These are phyloP conservation scores for Candida gigantensis DNA, from an alignment of 1,139 yeast genomes.

Conservation along the genomic window DNA sequence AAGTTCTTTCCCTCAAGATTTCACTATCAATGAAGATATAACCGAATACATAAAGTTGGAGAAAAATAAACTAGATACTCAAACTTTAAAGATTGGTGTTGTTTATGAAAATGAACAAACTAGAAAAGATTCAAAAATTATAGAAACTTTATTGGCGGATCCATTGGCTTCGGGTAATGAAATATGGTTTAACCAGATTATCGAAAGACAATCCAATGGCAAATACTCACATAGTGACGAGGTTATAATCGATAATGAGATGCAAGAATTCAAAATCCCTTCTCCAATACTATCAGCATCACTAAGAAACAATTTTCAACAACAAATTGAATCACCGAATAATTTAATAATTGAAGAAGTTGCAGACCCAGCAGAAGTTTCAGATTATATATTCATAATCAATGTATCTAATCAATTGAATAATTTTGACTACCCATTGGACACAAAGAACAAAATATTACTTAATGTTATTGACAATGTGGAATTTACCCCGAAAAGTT, in stretches of 20 bases:
- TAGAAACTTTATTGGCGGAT: slow-evolving; percentile 43
- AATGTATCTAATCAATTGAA: slow-evolving; percentile 31
- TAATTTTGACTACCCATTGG: slow-evolving; percentile 16
- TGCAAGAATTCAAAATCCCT: slow-evolving; percentile 22
- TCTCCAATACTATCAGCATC: slow-evolving; percentile 38
- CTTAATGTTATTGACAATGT: slow-evolving; percentile 42
- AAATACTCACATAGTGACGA: slow-evolving; percentile 19
- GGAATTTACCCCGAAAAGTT: slow-evolving; percentile 40
- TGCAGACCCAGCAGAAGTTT: slow-evolving; percentile 19
- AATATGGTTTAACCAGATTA: slow-evolving; percentile 32
- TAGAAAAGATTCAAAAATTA: slow-evolving; percentile 25
- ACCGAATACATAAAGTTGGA: slow-evolving; percentile 16
- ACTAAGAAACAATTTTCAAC: slow-evolving; percentile 26
- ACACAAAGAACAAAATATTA: slow-evolving; percentile 24
- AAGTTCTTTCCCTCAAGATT: slow-evolving; percentile 32
- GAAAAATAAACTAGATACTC: slow-evolving; percentile 8
- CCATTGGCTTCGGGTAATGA: slow-evolving; percentile 39
- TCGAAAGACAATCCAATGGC: slow-evolving; percentile 19
- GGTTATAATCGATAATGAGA: slow-evolving; percentile 4
- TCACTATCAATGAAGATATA: slow-evolving; percentile 19
- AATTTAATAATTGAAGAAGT: slow-evolving; percentile 34
- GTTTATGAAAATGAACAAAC: slow-evolving; percentile 25
- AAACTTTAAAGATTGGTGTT: slow-evolving; percentile 32
- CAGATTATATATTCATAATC: slow-evolving; percentile 31
- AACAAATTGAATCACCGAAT: slow-evolving; percentile 17